Conservation (phyloP, 2,329 filamentous ascomycete species). For the Colletotrichum neosansevieriae region DNA sequence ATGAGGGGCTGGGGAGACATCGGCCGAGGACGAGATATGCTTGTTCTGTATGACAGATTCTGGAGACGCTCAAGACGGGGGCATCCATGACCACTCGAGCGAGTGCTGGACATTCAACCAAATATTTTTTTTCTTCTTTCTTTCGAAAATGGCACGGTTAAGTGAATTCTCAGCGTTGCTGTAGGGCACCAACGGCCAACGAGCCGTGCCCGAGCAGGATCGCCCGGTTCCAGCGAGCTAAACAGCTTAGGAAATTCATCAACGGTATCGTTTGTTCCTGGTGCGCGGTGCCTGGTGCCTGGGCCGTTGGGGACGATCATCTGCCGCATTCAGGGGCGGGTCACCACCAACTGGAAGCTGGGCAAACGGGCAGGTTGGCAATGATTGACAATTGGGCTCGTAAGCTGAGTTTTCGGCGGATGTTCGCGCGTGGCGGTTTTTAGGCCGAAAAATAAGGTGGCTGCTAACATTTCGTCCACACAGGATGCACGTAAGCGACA, state of each 20-base stretch:
- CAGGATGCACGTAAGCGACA: conserved; percentile 12
- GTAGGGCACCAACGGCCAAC: conserved; percentile 26
- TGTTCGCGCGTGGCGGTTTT: conserved; percentile 10
- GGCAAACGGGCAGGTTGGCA: conserved; percentile 4
- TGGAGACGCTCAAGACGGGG: not conserved
- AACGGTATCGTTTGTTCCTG: conserved; percentile 11
- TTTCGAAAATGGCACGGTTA: too few species aligned
- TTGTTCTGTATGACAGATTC: conserved; percentile 5
- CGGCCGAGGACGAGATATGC: conserved; percentile 13
- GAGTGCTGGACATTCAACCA: not conserved
- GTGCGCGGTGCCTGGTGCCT: conserved; percentile 21
- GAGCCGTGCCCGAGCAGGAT: conserved; percentile 10
- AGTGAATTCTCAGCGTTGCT: not conserved
- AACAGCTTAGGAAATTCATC: conserved; percentile 14
- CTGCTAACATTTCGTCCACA: not conserved
- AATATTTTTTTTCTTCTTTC: too few species aligned
- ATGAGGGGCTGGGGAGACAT: not conserved
- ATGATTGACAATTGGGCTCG: not conserved
- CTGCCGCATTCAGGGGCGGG: conserved; percentile 16
- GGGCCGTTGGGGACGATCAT: conserved; percentile 28
- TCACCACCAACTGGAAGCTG: not conserved
- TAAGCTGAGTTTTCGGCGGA: not conserved
- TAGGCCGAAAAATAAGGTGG: conserved; percentile 26
- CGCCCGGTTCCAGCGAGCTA: conserved; percentile 16
- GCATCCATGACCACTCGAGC: conserved; percentile 4